A percentile compares a stretch with the other conserved stretches of the same genome.
Conservation (phyloP, 192 early-diverging fungal species). For the Podila epicladia region DNA sequence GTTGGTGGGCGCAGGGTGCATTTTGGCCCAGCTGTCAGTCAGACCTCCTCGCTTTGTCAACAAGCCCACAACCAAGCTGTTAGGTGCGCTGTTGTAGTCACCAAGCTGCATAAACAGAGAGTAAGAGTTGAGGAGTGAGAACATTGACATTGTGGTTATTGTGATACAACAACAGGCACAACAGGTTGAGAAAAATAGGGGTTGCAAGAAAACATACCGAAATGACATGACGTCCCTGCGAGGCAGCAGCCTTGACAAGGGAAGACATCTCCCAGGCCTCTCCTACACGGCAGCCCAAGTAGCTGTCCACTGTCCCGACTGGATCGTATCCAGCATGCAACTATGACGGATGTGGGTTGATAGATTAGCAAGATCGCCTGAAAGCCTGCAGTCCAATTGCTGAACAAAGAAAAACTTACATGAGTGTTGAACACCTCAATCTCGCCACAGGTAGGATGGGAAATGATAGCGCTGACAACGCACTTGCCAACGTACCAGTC, state of each 20-base stretch:
- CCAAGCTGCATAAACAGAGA: conserved; percentile 52
- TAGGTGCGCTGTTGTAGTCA: conserved; percentile 62
- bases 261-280: conserved; percentile 57
- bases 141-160: neutral
- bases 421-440: conserved; percentile 67
- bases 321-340: conserved; percentile 57
- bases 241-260: conserved; percentile 34
- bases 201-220: conserved; percentile 27
- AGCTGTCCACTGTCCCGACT: conserved; percentile 25
- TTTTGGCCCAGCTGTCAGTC: conserved; percentile 60
- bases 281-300: conserved; percentile 52
- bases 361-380: neutral
- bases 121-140: neutral
- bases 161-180: neutral
- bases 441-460: conserved; percentile 58
- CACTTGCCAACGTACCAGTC: conserved; percentile 68
- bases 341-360: conserved; percentile 17
- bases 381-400: too few relatives aligned
- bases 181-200: neutral
- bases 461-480: conserved; percentile 52
- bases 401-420: conserved; percentile 40
- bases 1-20: conserved; percentile 42
- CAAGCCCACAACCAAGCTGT: conserved; percentile 53
- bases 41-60: conserved; percentile 57
- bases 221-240: conserved; percentile 56